phyloP scores from a whole-genome alignment of 1,284 basidiomycete genomes.

The Ustilago crameri region DNA sequence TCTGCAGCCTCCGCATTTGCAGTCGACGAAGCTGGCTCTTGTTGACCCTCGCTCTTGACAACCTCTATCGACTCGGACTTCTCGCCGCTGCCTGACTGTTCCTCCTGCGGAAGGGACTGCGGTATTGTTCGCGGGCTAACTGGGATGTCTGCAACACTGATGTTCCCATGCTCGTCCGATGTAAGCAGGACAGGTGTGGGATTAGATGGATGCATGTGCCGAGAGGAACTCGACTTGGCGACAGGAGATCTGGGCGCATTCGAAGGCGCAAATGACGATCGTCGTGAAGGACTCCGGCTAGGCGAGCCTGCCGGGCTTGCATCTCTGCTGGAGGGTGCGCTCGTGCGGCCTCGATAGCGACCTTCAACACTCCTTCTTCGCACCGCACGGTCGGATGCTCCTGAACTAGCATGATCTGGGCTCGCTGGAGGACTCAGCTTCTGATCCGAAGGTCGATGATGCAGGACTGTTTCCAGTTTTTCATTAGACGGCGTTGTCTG shows the following conservation, averaged over 20 bases:
- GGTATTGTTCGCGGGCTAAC: slow-evolving; percentile 24
- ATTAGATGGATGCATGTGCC: neutral
- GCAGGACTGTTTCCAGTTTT: neutral
- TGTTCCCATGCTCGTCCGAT: slow-evolving; percentile 45
- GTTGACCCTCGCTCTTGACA: neutral
- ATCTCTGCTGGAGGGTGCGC: slow-evolving; percentile 25
- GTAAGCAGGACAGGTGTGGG: slow-evolving; percentile 26
- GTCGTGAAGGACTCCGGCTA: slow-evolving; percentile 14
- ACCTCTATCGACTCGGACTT: no score
- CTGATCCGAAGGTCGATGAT: neutral
- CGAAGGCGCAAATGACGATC: slow-evolving; percentile 7
- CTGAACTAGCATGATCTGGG: slow-evolving; percentile 3
- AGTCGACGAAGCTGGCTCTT: neutral
- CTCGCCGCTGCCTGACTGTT: no score
- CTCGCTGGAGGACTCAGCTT: slow-evolving; percentile 16
- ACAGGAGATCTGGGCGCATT: neutral
- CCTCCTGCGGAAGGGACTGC: neutral
- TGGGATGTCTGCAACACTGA: slow-evolving; percentile 25
- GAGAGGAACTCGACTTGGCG: neutral
- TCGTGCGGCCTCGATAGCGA: slow-evolving; percentile 36
- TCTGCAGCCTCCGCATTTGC: neutral
- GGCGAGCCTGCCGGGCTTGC: slow-evolving; percentile 26
- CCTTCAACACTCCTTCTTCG: slow-evolving; percentile 24
- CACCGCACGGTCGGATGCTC: neutral
- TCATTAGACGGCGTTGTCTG: neutral